Evolutionary conservation across 2,329 filamentous ascomycete species (phyloP), one percentile per base, ranked within the genome.

Genomic region (Colletotrichum gigasporum): DNA sequence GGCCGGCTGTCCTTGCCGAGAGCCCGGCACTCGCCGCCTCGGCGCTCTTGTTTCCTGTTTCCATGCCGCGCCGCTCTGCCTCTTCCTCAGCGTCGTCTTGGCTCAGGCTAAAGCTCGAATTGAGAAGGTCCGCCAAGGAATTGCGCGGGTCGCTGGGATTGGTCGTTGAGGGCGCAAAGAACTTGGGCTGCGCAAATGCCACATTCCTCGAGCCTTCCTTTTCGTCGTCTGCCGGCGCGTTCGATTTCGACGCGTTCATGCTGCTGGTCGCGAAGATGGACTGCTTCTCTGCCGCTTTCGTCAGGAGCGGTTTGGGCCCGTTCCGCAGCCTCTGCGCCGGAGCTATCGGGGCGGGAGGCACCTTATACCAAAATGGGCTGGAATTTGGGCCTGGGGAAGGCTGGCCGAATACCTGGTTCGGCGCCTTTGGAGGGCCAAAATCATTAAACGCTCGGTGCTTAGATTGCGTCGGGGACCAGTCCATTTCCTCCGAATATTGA

Each of bases 331-430:
- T 82, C 39, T 88, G 85, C 2, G 89, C 88, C 20, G 90, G 89
- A n/a, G 84, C 85, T 12, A 83, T 86, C 12, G 91, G 91, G 1
- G 90, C 89, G 0, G 89, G 83, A 4, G 91, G 91, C 3, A 93
- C 83, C 62, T 85, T 88, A 76, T 88, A 91, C 82, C 88, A 90
- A 71, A 94, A 93, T 1, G 89, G 86, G 1, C 79, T 82, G 12
- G 77, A 67, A 42, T 81, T 79, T 0, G 76, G 73, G 51, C 82
- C 78, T 14, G 79, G 78, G 0, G 82, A 83, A 1, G 80, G 74
- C 57, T 84, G 78, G 47, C 77, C 80, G 62, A 86, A 86, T 1
- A 78, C 72, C 7, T 79, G 70, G 42, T 80, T 78, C 44, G 79
- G 77, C 63, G 75, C 69, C 53, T 74, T 75, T 41, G 79, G 74